phyloP scores from a whole-genome alignment of 495 filamentous ascomycete species.

The Lindgomyces ingoldianus region DNA sequence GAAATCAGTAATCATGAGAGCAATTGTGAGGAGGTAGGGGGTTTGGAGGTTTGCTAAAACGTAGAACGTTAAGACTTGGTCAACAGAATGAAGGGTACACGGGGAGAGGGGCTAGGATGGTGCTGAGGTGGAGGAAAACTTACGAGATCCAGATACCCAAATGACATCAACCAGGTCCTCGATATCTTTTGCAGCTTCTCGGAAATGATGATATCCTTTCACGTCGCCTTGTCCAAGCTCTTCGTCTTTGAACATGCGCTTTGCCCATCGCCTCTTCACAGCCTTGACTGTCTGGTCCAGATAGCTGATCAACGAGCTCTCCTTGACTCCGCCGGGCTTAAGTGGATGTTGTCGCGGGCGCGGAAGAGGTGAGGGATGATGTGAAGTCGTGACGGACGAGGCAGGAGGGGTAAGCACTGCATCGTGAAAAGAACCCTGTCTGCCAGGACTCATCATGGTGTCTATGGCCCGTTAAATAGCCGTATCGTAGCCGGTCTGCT shows the following conservation, averaged over 20 bases:
- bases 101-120: background rate
- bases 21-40: constrained; percentile 76
- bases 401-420: constrained; percentile 38
- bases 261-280: constrained; percentile 70
- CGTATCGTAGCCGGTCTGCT: background rate
- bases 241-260: constrained; percentile 58
- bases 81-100: background rate
- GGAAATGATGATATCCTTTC: constrained; percentile 67
- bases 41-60: constrained; percentile 86
- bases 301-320: constrained; percentile 71
- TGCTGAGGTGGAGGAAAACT: constrained; percentile 39
- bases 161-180: constrained; percentile 72
- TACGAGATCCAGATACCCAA: constrained; percentile 83
- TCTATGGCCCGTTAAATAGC: background rate
- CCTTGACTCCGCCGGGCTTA: constrained; percentile 70
- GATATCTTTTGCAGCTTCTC: constrained; percentile 68
- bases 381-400: constrained; percentile 55
- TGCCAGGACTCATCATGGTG: background rate
- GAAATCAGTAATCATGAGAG: constrained; percentile 65
- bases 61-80: too few species aligned
- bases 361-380: constrained; percentile 56
- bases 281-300: constrained; percentile 62
- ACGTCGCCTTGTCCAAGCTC: constrained; percentile 45
- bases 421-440: background rate
- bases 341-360: constrained; percentile 65